Evolutionary conservation across 225 moss, liverwort and hornwort species (phyloP), one percentile per base, ranked within the genome.

Genomic region (Marchantia paleacea): DNA sequence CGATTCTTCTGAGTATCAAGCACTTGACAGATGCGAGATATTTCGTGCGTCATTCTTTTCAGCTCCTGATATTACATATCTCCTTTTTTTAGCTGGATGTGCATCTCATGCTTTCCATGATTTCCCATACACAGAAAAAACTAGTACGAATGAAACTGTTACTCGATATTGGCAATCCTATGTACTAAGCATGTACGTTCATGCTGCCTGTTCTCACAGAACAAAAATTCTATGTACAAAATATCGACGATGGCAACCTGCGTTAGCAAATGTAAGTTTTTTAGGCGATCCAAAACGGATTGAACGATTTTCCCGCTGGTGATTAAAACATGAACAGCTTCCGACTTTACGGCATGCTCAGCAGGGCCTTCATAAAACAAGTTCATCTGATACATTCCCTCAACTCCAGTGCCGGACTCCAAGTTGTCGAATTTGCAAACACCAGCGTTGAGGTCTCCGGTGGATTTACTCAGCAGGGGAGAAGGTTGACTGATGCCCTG

Each of bases 401-500:
- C 72, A 18, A 52, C 16, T 22, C 73, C 73, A 52, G 3, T 8
- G 73, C 50, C n/a, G 20, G 48, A 19, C 39, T 73, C 73, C 10
- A 73, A 50, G 10, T 50, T 73, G 5, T 73, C 15, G 53, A 73
- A 73, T 15, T 52, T 53, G 26, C 73, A 73, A 50, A 73, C 51
- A 22, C 73, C 51, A 1, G 22, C 51, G 50, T 1, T 25, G 26
- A 73, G 73, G 12, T 50, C 50, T 50, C 51, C 51, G 19, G 52
- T 73, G 12, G 73, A 73, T 13, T 19, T 24, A 39, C 51, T 50
- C 18, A 73, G 52, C 7, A 73, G 49, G 14, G 31, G 73, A 52
- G 47, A 73, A 24, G 73, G 73, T 68, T 68, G n/a, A 31, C 30
- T 15, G 30, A 30, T 68, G 68, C 68, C 25, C 0, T 68, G 3